Percentiles rank a stretch among this genome's conserved stretches.
Evolutionary conservation across 2,329 filamentous ascomycete species (phyloP).

Genomic region (Blastomyces gilchristii): DNA sequence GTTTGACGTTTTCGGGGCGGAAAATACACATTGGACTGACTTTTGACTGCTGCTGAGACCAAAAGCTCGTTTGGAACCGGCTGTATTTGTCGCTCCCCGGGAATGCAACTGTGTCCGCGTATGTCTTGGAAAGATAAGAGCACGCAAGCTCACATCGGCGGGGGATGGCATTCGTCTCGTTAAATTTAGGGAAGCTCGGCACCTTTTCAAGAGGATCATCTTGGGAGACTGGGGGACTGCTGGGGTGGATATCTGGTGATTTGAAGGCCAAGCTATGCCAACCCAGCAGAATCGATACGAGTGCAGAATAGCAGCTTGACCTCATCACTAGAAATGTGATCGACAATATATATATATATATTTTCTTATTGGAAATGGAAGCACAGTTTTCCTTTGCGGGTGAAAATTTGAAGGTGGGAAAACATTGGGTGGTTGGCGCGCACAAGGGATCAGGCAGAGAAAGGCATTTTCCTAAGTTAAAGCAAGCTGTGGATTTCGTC

Average conservation of each 20-base stretch:
- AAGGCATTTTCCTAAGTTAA: not conserved
- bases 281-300: not conserved
- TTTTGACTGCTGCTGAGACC: constrained; percentile 29
- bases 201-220: not conserved
- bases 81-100: constrained; percentile 9
- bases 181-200: not conserved
- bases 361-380: not conserved
- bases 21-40: constrained; percentile 28
- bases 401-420: not conserved
- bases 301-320: not conserved
- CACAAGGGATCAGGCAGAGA: not conserved
- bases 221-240: not conserved
- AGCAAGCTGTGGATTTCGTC: not conserved
- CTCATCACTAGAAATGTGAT: not conserved
- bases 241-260: not conserved
- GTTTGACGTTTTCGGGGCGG: constrained; percentile 20
- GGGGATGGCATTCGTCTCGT: not conserved
- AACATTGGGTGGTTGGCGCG: not conserved
- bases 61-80: constrained; percentile 20
- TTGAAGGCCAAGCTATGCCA: not conserved
- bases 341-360: not conserved
- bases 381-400: not conserved
- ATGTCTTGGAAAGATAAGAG: not conserved
- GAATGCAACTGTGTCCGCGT: not conserved
- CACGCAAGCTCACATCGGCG: not conserved